Evolutionary conservation across 305 asterid species (phyloP), one percentile per base, ranked within the genome.

Genomic region (Fraxinus xanthoxyloides): DNA sequence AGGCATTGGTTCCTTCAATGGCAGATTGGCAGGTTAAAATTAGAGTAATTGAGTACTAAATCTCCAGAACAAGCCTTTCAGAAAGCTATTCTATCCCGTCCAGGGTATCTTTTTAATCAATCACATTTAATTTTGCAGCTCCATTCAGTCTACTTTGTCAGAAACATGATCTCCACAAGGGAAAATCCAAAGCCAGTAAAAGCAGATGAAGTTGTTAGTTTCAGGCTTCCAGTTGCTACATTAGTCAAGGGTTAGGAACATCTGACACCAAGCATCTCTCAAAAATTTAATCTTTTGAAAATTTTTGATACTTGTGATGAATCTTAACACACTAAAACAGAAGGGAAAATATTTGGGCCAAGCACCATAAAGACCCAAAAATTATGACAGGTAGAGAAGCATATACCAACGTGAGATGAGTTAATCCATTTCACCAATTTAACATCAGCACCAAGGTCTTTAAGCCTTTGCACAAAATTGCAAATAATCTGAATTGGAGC

Each of bases 401-500:
- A 75, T 90, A 75, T 90, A 96, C 99, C 99, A 5, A 93, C 97
- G 12, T 94, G 99, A 51, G 98, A 82, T 23, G 98, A 94, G 80
- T 80, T 90, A 77, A 81, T 88, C 99, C 99, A 96, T 82, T 87
- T 94, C 36, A 93, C 90, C 82, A 94, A 81, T 81, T 86, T 92
- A 81, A 94, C 97, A 75, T 96, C 98, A 48, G 91, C 97, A 74
- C 97, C 97, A 8, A 93, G 92, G 81, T 84, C 89, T 85, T 86
- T 83, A 31, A 96, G 93, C 87, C 97, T 92, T 48, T 81, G 88
- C 48, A 95, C 91, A 82, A 96, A 96, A 88, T 94, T 96, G 85
- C 51, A 79, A 72, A 96, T 92, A 79, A 88, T 85, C 77, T 92
- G 87, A 86, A 77, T 65, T 3, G 98, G 97, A 80, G 99, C 98